Evolutionary conservation across 495 filamentous ascomycete species (phyloP).

Genomic region (Daldinia concentrica): DNA sequence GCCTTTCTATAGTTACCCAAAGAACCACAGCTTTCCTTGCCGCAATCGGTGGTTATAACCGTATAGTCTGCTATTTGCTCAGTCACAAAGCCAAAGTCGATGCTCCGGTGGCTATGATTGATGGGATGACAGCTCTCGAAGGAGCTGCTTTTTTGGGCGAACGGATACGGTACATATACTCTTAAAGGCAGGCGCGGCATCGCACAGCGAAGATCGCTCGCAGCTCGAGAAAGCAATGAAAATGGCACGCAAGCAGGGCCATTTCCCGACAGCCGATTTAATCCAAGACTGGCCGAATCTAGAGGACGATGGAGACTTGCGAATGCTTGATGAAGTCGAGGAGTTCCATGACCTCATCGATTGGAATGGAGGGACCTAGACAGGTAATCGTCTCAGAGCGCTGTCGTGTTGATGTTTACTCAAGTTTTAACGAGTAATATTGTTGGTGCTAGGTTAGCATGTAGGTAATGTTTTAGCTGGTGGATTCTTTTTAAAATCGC

Average conservation of each 20-base stretch:
- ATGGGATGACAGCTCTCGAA: neutral
- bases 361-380: neutral
- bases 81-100: neutral
- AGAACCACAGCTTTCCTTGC: neutral
- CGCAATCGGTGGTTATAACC: neutral
- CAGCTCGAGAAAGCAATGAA: neutral
- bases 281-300: neutral
- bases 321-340: neutral
- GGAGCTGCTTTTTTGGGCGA: neutral
- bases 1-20: no score
- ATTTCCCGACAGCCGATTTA: neutral
- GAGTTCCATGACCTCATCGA: neutral
- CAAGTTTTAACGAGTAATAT: no score
- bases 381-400: neutral
- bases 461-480: no score
- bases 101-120: neutral
- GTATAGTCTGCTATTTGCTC: neutral
- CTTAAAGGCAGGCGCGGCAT: neutral
- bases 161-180: neutral
- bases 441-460: no score
- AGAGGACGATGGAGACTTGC: neutral
- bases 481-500: neutral
- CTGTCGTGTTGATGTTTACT: no score
- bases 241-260: neutral
- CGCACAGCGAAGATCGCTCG: neutral